These are phyloP conservation scores for Quercus dentata DNA, from an alignment of 306 rosid genomes.

Conservation along the genomic window DNA sequence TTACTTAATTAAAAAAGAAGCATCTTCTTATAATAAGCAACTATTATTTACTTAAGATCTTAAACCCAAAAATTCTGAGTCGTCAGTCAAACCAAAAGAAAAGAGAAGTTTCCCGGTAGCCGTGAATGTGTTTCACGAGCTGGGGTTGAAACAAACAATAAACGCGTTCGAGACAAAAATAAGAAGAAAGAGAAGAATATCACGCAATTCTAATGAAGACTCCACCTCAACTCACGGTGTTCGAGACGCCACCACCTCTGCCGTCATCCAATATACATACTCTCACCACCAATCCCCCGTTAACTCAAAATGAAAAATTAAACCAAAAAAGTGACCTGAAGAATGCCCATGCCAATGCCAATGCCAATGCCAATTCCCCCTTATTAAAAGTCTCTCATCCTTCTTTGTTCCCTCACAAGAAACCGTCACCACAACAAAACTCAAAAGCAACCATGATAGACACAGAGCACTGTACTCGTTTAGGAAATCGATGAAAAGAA, in stretches of 20 bases:
- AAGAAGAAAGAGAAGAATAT: constrained; percentile 21
- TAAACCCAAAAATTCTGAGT: too few relatives aligned
- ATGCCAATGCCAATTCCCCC: not conserved
- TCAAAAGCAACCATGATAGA: not conserved
- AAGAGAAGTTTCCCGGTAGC: not conserved
- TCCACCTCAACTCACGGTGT: not conserved
- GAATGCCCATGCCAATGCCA: not conserved
- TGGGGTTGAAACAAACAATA: not conserved
- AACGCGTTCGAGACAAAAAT: constrained; percentile 2
- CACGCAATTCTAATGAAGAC: constrained; percentile 34
- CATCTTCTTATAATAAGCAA: too few relatives aligned
- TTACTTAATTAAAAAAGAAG: too few relatives aligned
- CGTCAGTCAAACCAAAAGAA: not conserved
- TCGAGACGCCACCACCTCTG: constrained; percentile 29
- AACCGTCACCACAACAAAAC: constrained; percentile 12
- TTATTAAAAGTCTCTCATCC: not conserved
- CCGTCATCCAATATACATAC: too few relatives aligned
- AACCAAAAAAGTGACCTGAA: too few relatives aligned
- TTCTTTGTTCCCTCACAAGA: constrained; percentile 26
- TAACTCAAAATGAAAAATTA: not conserved
- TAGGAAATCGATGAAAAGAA: not conserved
- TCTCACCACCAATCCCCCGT: too few relatives aligned
- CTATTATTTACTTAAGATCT: too few relatives aligned
- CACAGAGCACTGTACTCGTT: not conserved
- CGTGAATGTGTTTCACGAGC: not conserved